Evolutionary conservation across 306 rosid species (phyloP).

Genomic region (Sicyos baderoa): DNA sequence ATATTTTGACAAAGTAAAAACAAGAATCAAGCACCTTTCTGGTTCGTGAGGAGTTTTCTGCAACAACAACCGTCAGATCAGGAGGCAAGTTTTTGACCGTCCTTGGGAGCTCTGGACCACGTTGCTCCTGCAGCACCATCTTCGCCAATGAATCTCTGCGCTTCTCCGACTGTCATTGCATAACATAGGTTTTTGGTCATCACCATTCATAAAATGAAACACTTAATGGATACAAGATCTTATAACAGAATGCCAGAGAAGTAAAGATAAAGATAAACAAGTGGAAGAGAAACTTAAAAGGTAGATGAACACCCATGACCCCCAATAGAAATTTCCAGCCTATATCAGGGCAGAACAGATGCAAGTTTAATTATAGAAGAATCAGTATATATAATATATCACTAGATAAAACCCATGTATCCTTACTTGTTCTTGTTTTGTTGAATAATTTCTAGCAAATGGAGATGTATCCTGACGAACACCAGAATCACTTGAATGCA

Average conservation of each 20-base stretch:
- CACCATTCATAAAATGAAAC: slow-evolving; percentile 4
- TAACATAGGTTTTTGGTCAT: not conserved
- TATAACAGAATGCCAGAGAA: slow-evolving; percentile 9
- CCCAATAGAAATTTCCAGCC: not conserved
- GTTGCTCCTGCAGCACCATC: slow-evolving; percentile 70
- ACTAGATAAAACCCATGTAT: not conserved
- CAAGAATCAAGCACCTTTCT: slow-evolving; percentile 49
- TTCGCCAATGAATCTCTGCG: slow-evolving; percentile 71
- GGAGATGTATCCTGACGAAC: slow-evolving; percentile 46
- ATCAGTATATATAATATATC: not conserved
- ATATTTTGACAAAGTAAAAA: slow-evolving; percentile 14
- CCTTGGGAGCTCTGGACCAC: slow-evolving; percentile 63
- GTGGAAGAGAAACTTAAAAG: not conserved
- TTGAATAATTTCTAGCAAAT: slow-evolving; percentile 50
- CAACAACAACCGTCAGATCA: slow-evolving; percentile 34
- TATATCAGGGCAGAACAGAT: not conserved
- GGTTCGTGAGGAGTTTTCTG: slow-evolving; percentile 38
- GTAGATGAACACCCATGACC: not conserved
- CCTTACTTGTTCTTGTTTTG: slow-evolving; percentile 70
- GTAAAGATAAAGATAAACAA: not conserved
- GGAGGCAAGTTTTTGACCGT: slow-evolving; percentile 58
- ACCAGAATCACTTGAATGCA: slow-evolving; percentile 41
- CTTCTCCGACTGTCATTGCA: slow-evolving; percentile 65
- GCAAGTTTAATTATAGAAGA: not conserved
- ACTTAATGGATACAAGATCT: not conserved